Conservation (phyloP, 441 rosid genomes). For the Gossypium aridum region DNA sequence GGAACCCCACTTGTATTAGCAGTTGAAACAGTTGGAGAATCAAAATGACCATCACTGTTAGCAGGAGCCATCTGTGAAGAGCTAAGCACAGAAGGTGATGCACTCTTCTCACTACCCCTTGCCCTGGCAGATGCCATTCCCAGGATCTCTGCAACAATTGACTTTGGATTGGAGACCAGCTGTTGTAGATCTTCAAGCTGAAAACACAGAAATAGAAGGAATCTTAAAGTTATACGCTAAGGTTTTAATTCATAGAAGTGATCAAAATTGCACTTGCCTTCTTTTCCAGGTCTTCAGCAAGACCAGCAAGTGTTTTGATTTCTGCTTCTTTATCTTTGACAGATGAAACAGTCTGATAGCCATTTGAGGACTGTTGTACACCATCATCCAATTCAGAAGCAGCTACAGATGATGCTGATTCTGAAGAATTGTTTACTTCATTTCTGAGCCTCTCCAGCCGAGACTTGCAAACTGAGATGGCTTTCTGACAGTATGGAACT, state of each 20-base stretch:
- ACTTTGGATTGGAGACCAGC: slow-evolving; percentile 53
- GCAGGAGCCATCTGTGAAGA: slow-evolving; percentile 59
- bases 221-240: neutral
- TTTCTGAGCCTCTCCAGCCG: slow-evolving; percentile 51
- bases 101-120: slow-evolving; percentile 33
- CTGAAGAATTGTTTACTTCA: slow-evolving; percentile 49
- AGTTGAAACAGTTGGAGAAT: slow-evolving; percentile 66
- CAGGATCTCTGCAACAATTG: slow-evolving; percentile 65
- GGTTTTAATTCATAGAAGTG: neutral
- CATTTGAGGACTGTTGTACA: slow-evolving; percentile 49
- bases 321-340: slow-evolving; percentile 64
- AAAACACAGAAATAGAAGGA: slow-evolving; percentile 19
- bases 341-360: slow-evolving; percentile 31
- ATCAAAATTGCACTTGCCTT: slow-evolving; percentile 42
- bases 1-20: slow-evolving; percentile 55
- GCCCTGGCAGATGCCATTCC: slow-evolving; percentile 53
- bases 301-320: slow-evolving; percentile 54
- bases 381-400: slow-evolving; percentile 44
- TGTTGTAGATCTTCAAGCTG: slow-evolving; percentile 95
- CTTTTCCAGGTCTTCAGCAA: slow-evolving; percentile 77
- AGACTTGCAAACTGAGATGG: slow-evolving; percentile 54
- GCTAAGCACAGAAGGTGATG: slow-evolving; percentile 32
- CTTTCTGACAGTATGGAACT: slow-evolving; percentile 16
- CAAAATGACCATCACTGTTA: slow-evolving; percentile 38
- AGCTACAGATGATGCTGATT: slow-evolving; percentile 41